Evolutionary conservation across 1,284 basidiomycete genomes (phyloP), one percentile per base, ranked within the genome.

Genomic region (Boletus hoseneyae): DNA sequence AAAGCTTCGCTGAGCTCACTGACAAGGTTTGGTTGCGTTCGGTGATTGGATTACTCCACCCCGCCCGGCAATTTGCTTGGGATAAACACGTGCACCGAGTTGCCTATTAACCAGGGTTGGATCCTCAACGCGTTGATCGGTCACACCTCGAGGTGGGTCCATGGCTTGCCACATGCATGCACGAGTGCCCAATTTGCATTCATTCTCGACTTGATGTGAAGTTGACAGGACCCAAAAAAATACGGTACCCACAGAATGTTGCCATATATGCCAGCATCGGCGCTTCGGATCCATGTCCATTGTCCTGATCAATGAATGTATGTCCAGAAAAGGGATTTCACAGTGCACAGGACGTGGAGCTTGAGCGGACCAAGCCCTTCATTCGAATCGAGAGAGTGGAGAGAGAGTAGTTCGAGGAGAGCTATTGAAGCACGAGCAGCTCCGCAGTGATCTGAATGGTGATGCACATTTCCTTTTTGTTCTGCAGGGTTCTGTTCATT

Each of bases 81-180:
- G 42, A 33, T 27, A 34, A 58, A 55, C 59, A 25, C 23, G 64
- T 61, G 62, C 55, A 45, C 45, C 55, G 47, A 64, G 51, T 64
- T 61, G 53, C 55, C 40, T 57, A 48, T 55, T 33, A 29, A 51
- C 36, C 54, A 62, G 53, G 52, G 48, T 42, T 65, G 56, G 60
- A 67, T 62, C 59, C 63, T 64, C 65, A 57, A 36, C 35, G 44
- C 54, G 66, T 54, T 0, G 51, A 68, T 69, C 67, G 64, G 58
- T 69, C 64, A 69, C 63, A 45, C 66, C 64, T 69, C 64, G 66
- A 68, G 64, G 66, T 56, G 55, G 63, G 57, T 46, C 64, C 64
- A 59, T 69, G n/a, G 63, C 56, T 57, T 54, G 49, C 62, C 67
- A 65, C 67, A 66, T 66, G 67, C 58, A 61, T 49, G 38, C 53